These are phyloP conservation scores for Tetrapisispora namnaoensis DNA, from an alignment of 805 yeast species.

Conservation along the genomic window DNA sequence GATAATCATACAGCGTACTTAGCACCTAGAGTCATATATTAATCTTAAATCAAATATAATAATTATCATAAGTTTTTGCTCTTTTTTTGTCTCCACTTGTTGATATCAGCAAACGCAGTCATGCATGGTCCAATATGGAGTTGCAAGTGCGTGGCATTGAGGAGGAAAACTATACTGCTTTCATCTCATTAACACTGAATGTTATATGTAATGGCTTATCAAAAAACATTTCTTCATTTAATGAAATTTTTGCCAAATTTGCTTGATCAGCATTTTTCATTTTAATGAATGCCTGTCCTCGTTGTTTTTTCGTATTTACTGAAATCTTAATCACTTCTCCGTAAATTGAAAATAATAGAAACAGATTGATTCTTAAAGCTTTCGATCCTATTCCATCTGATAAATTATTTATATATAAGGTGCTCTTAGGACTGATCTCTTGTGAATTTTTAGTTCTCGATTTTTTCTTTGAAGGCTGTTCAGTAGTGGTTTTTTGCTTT, in stretches of 20 bases:
- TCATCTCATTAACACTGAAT: slow-evolving; percentile 28
- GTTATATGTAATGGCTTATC: slow-evolving; percentile 41
- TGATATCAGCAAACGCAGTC: too few relatives aligned
- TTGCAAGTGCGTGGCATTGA: too few relatives aligned
- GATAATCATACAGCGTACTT: too few relatives aligned
- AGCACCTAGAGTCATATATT: too few relatives aligned
- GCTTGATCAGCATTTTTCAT: slow-evolving; percentile 43
- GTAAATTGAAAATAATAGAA: slow-evolving; percentile 48
- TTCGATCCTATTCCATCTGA: slow-evolving; percentile 19
- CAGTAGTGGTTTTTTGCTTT: slow-evolving; percentile 6
- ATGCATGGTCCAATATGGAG: not conserved
- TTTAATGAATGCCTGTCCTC: slow-evolving; percentile 63
- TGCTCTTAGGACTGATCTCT: slow-evolving; percentile 28
- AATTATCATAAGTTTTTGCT: too few relatives aligned
- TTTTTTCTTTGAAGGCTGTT: not conserved
- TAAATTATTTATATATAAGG: slow-evolving; percentile 50
- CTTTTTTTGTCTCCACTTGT: too few relatives aligned
- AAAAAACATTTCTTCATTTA: slow-evolving; percentile 42
- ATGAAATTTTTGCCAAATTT: slow-evolving; percentile 37
- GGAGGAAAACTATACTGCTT: not conserved
- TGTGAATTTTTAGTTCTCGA: not conserved
- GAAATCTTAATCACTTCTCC: slow-evolving; percentile 55
- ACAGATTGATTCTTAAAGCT: slow-evolving; percentile 43
- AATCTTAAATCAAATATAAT: too few relatives aligned
- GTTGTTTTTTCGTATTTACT: slow-evolving; percentile 34